Evolutionary conservation across 352 stramenopile genomes (phyloP).

Genomic region (Phytophthora sp.): DNA sequence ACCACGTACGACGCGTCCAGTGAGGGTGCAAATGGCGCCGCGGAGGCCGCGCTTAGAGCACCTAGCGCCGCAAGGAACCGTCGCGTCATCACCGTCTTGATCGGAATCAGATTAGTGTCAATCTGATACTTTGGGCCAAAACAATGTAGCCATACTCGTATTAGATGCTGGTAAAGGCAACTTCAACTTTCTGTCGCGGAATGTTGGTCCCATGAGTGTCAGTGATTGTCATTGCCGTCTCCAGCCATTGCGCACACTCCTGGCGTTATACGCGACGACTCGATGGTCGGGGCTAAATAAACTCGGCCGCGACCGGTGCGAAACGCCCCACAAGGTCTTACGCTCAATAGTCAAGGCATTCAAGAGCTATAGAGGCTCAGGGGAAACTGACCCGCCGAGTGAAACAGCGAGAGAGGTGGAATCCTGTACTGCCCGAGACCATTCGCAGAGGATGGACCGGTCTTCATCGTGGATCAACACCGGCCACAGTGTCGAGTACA

Average conservation of each 20-base stretch:
- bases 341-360: conserved; percentile 6
- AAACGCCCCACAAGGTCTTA: conserved; percentile 13
- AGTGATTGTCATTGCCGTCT: too few relatives aligned
- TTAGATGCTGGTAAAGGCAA: conserved; percentile 23
- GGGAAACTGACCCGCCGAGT: conserved; percentile 11
- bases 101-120: conserved; percentile 17
- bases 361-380: neutral
- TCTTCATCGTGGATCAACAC: conserved; percentile 31
- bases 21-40: conserved; percentile 19
- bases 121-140: conserved; percentile 7
- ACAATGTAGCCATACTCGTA: conserved; percentile 9
- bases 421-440: too few relatives aligned
- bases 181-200: too few relatives aligned
- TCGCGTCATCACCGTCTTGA: conserved; percentile 29
- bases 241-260: too few relatives aligned
- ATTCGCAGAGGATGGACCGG: conserved; percentile 19
- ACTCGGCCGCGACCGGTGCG: conserved; percentile 5
- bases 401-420: neutral
- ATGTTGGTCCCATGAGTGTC: too few relatives aligned
- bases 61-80: conserved; percentile 17
- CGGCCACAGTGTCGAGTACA: conserved; percentile 20
- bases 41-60: conserved; percentile 11
- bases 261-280: neutral
- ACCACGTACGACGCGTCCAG: conserved; percentile 69
- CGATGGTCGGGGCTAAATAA: conserved; percentile 28